phyloP scores from a whole-genome alignment of 2,329 filamentous ascomycete genomes.

The Capronia americana region DNA sequence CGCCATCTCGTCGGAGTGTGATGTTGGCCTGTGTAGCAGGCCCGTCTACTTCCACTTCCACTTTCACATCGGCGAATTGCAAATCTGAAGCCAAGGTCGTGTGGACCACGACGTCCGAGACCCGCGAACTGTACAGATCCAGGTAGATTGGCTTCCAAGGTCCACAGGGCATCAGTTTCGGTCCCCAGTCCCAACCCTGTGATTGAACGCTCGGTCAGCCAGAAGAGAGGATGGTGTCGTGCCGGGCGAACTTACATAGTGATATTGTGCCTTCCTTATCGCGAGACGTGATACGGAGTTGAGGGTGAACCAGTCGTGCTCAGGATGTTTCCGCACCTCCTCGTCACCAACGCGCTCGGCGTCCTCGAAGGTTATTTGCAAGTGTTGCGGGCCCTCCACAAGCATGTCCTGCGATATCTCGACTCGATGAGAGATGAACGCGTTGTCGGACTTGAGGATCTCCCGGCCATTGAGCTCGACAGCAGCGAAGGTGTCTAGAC shows the following conservation, averaged over 20 bases:
- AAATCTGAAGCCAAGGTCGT: not conserved
- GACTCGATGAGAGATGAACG: constrained; percentile 76
- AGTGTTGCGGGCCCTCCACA: constrained; percentile 42
- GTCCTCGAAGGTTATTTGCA: constrained; percentile 58
- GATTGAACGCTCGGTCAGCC: not conserved
- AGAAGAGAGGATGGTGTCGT: not conserved
- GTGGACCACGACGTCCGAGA: constrained; percentile 5
- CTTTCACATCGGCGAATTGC: constrained; percentile 4
- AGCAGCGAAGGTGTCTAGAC: constrained; percentile 78
- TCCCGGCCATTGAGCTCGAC: constrained; percentile 71
- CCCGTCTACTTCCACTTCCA: not conserved
- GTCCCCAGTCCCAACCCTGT: constrained; percentile 74
- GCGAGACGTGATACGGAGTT: constrained; percentile 7
- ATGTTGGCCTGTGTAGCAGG: not conserved
- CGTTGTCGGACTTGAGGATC: constrained; percentile 75
- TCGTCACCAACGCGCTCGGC: constrained; percentile 53
- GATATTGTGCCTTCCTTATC: constrained; percentile 66
- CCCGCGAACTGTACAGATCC: constrained; percentile 49
- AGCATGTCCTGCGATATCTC: constrained; percentile 47
- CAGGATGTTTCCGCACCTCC: constrained; percentile 32
- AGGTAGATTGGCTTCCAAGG: constrained; percentile 71
- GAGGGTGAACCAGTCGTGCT: constrained; percentile 30
- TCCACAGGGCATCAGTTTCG: constrained; percentile 66
- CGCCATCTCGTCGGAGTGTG: not conserved
- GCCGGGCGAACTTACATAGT: constrained; percentile 47